Percentiles rank a stretch among this genome's conserved stretches.
Conservation (phyloP, 176 grass and related monocot species). For the Sorghum bicolor region DNA sequence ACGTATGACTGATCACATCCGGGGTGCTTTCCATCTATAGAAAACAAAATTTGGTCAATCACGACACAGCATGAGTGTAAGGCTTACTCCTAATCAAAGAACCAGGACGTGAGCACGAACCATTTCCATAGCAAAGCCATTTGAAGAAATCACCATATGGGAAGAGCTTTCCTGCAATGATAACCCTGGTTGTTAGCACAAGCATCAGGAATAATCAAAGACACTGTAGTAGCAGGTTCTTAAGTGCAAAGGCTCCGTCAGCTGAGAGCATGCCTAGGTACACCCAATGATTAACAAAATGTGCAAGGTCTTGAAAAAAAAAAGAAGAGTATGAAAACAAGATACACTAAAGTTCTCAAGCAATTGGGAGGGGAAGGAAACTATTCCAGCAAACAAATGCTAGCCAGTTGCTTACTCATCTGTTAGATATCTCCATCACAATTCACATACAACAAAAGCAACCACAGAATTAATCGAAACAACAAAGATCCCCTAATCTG, state of each 20-base stretch:
- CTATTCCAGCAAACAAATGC: not conserved
- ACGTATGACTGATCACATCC: slow-evolving; percentile 82
- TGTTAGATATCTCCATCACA: not conserved
- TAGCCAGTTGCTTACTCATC: not conserved
- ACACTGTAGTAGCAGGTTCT: not conserved
- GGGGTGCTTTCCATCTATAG: slow-evolving; percentile 85
- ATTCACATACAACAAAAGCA: not conserved
- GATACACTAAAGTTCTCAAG: not conserved
- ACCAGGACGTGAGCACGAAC: slow-evolving; percentile 25
- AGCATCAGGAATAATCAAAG: not conserved
- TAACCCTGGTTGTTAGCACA: not conserved
- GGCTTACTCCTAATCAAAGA: not conserved
- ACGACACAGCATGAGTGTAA: not conserved
- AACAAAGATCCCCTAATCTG: not conserved
- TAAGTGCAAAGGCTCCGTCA: not conserved
- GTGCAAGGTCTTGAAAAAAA: no score
- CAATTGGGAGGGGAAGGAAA: not conserved
- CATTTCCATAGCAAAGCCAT: slow-evolving; percentile 97
- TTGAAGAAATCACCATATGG: slow-evolving; percentile 75
- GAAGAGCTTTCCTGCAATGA: slow-evolving; percentile 75
- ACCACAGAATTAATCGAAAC: not conserved
- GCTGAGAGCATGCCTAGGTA: not conserved
- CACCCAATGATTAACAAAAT: not conserved
- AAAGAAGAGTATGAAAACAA: not conserved
- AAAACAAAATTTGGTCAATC: not conserved